Base-by-base conservation (phyloP, 371 early-diverging fungal species). In the Chytridium lagenaria region DNA sequence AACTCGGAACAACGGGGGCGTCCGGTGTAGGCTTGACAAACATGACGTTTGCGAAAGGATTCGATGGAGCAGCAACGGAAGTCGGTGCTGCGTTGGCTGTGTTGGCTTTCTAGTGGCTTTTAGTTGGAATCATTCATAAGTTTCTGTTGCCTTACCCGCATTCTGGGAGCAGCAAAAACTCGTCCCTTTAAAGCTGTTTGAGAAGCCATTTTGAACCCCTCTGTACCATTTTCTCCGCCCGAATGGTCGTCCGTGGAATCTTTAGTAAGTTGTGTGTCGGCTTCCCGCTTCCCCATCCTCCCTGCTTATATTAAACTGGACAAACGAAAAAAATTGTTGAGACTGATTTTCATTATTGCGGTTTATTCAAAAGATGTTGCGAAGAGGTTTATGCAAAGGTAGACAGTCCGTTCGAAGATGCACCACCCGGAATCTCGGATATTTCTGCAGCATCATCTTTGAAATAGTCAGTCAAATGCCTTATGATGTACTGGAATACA, bases 361-460 rank as follows among this genome's bases (percentile, higher is more conserved):
- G 5, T 12, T n/a, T 52, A 52, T 52, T n/a, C 23, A n/a, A 26
- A 52, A 52, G 12, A n/a, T n/a, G n/a, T n/a, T n/a, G n/a, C 26
- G n/a, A 68, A 23, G 67, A 26, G 30, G 67, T 19, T 49, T 68
- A 67, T 23, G 73, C 19, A 59, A 61, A 78, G 19, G 77, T 74
- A 31, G 71, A 71, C 51, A 82, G 55, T 0, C 78, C 82, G 0
- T 73, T 78, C 3, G 74, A 74, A 3, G 78, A 74, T 28, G 82
- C 82, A 30, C 82, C 82, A 5, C 82, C 82, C 10, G 82, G 70
- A 50, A 82, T 78, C 50, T 78, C 74, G 36, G 68, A 70, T 55
- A 70, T 44, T 63, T 79, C 82, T 40, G 76, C 79, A 3, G 76
- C 67, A 44, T 81, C 81, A 26, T 78, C 81, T 57, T 44, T 70